Evolutionary conservation across 495 filamentous ascomycete genomes (phyloP), one percentile per base, ranked within the genome.

Genomic region (Cryomyces antarcticus): DNA sequence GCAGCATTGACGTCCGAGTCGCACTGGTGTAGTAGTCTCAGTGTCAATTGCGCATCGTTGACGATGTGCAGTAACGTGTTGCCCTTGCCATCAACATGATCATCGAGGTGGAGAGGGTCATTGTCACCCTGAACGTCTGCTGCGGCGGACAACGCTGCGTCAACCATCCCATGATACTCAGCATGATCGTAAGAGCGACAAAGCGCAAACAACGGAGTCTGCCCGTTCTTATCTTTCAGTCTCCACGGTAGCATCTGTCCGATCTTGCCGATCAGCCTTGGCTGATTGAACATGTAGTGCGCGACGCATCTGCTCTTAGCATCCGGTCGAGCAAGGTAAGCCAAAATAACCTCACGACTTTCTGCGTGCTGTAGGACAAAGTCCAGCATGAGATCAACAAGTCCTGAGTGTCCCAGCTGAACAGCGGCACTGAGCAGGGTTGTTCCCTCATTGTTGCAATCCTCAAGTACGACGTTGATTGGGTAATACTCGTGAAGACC

Each of bases 241-340:
- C 73, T 70, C 92, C 92, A 99, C 6, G 88, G 83, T 38, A 96
- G 60, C 52, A 87, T 56, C 27, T 68, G 65, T 10, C 83, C 84
- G 37, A 96, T 72, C 37, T 71, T 66, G 28, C 62, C 61, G 52
- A 96, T 82, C 30, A 96, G 64, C 24, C 73, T 69, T 4, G 88
- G 89, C 4, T 82, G 77, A 55, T 88, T 83, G 62, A 96, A 99
- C n/a, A 99, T 64, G 54, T 96, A 99, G 59, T 99, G 92, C 3
- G 77, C 88, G 35, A 80, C 77, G 35, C 86, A 93, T 33, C 92
- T 77, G 29, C 89, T 92, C 59, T 84, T 75, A 34, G 66, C 73
- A 54, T 99, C 92, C 44, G 86, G 75, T 44, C 70, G 66, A 27
- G 69, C 63, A 45, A 96, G 60, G 57, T 96, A 96, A 5, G 62